Evolutionary conservation across 805 yeast species (phyloP), one percentile per base, ranked within the genome.

Genomic region (Wickerhamiella kazuoi): DNA sequence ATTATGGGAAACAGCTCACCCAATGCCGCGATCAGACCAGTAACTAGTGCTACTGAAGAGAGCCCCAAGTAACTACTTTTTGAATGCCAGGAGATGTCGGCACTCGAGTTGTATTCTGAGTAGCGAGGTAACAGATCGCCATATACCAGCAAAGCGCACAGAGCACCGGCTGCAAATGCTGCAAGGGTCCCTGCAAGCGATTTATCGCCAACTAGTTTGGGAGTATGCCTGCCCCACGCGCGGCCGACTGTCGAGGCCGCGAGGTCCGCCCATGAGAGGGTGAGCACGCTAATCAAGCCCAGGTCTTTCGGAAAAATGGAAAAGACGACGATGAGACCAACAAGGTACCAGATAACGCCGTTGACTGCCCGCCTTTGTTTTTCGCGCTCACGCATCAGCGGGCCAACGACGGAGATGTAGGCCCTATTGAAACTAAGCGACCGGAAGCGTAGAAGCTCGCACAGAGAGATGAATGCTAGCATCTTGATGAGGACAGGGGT

Each of bases 251-350:
- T 82, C 3, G 95, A 82, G 2, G 98, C 98, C 2, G 96, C 87
- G 8, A 97, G 83, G 54, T 90, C 98, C 4, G 94, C 84, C 97
- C 97, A 90, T 53, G 95, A 80, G 45, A 90, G 68, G 37, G 87
- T 63, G 46, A 84, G 65, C 3, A 84, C 74, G 18, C 93, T 67
- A 63, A 83, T 67, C 21, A 86, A 63, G 1, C 77, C 66, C 36
- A 90, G 75, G 52, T 90, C 98, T 59, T 83, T 82, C 13, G 87
- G 75, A 50, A 74, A 77, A 18, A 74, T 57, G 1, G 67, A 45
- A 51, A 84, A 80, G 8, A 84, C 82, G 46, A 82, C 61, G 20
- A 73, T 62, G 35, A 83, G 61, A 4, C 98, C 98, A 1, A 79
- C 63, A 30, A 84, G 61, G 55, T 83, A 90, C 79, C 84, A 90